Evolutionary conservation across 495 filamentous ascomycete species (phyloP), one percentile per base, ranked within the genome.

Genomic region (Penicillium atrosanguineum): DNA sequence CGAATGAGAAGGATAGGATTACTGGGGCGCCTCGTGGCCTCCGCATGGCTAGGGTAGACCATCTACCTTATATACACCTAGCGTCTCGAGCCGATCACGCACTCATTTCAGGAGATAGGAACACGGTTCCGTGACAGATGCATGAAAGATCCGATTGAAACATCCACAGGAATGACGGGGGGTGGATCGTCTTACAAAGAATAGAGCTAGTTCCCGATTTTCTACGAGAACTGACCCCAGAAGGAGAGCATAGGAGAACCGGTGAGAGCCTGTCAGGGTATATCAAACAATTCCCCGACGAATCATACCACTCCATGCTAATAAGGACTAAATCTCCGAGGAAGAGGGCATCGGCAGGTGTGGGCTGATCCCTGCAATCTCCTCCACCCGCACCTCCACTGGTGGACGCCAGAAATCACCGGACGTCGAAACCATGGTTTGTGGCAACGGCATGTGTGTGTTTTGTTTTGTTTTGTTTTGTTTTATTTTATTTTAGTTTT

Each of bases 301-400:
- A 61, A 64, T 58, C 61, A 61, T 26, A 58, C 51, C 51, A 61
- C 38, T 12, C 21, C 21, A n/a, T 21, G 23, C 50, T 4, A 21
- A 3, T 9, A 42, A 28, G 44, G 18, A 39, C 11, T 20, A 9
- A 23, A 14, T 28, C 15, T 45, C 50, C 48, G 48, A 34, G 44
- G n/a, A 64, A 43, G 43, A 46, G 43, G 49, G 39, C 19, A 53
- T 48, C 50, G 46, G 46, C 34, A 57, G 21, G 50, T 50, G 46
- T 63, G 55, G 57, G 52, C 57, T 63, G 63, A 64, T 64, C 58
- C 58, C 38, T 63, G 55, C 46, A 63, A 63, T 65, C 46, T 62
- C 62, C 61, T 47, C 45, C 46, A 42, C 56, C 37, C 1, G n/a
- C 37, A 31, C 49, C 46, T 46, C 50, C 51, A 12, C 47, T 28